Evolutionary conservation across 2,329 filamentous ascomycete genomes (phyloP), one percentile per base, ranked within the genome.

Genomic region (Calonectria ilicicola): DNA sequence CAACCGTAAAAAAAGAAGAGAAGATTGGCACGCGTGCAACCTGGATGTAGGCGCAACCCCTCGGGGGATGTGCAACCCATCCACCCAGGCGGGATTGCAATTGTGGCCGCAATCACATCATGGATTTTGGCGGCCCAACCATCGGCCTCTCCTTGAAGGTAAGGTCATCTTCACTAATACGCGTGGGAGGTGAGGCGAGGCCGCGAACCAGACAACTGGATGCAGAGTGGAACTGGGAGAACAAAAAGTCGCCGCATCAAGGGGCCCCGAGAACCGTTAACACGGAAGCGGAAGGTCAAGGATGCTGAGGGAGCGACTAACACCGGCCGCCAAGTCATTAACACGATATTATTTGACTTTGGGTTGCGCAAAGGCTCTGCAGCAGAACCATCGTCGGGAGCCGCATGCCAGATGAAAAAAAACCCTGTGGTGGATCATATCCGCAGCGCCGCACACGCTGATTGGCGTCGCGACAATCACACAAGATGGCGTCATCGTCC

Each of bases 401-500:
- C 65, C 47, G 56, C 49, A 67, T 72, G 73, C 49, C 64, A 51
- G 71, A 67, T 53, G 67, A 65, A 74, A 62, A 35, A 62, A 73
- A 51, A 60, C 7, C 5, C 8, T 23, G 21, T 14, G 65, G 78
- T 77, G 77, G 77, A 65, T 65, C 65, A 53, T 53, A n/a, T 67
- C 26, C 47, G 65, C 49, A 27, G 5, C 15, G 35, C 23, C 5
- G 7, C 12, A 19, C 5, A 1, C 7, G 19, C 8, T 38, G 12
- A 80, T 80, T 80, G 58, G 58, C 63, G 70, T 60, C 63, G 51
- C 74, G 71, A 6, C 21, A 38, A 80, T 79, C 75, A 77, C 78
- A 74, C 78, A 76, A 79, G 78, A 80, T 80, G 77, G 78, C 78
- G 78, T 74, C 78, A 80, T 80, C 78, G 78, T 65, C 77, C 78